These are phyloP conservation scores for Neonectria punicea DNA, from an alignment of 2,329 filamentous ascomycete genomes.

Conservation along the genomic window DNA sequence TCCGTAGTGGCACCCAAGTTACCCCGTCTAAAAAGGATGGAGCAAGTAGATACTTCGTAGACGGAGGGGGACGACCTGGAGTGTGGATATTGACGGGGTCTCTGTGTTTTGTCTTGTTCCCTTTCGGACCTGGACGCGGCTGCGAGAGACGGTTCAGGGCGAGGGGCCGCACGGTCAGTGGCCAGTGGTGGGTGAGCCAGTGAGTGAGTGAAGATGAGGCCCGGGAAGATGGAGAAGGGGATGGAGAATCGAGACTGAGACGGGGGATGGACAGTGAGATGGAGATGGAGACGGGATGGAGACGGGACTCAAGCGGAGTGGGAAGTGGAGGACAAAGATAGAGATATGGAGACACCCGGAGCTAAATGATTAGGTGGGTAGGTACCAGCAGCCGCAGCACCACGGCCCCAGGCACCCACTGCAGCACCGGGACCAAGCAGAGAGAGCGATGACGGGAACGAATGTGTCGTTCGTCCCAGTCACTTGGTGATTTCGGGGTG, in stretches of 20 bases:
- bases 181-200: neutral
- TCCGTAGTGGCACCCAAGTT: neutral
- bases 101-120: neutral
- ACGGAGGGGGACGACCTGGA: too few species aligned
- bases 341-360: slow-evolving; percentile 24
- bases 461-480: slow-evolving; percentile 25
- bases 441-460: slow-evolving; percentile 21
- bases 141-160: neutral
- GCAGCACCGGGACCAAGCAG: neutral
- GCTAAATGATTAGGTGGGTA: slow-evolving; percentile 7
- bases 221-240: slow-evolving; percentile 17
- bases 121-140: neutral
- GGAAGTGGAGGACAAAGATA: slow-evolving; percentile 11
- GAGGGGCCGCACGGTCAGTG: too few species aligned
- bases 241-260: neutral
- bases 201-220: slow-evolving; percentile 2
- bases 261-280: neutral
- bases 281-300: slow-evolving; percentile 16
- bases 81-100: slow-evolving; percentile 5
- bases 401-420: neutral
- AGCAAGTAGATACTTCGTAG: neutral
- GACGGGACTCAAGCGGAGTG: slow-evolving; percentile 13
- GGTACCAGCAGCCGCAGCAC: slow-evolving; percentile 5
- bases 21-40: neutral
- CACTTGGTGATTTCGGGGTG: slow-evolving; percentile 9